Percentiles rank a stretch among this genome's conserved stretches.
These are phyloP conservation scores for Gaeumannomyces tritici DNA, from an alignment of 2,329 filamentous ascomycete species.

Conservation along the genomic window DNA sequence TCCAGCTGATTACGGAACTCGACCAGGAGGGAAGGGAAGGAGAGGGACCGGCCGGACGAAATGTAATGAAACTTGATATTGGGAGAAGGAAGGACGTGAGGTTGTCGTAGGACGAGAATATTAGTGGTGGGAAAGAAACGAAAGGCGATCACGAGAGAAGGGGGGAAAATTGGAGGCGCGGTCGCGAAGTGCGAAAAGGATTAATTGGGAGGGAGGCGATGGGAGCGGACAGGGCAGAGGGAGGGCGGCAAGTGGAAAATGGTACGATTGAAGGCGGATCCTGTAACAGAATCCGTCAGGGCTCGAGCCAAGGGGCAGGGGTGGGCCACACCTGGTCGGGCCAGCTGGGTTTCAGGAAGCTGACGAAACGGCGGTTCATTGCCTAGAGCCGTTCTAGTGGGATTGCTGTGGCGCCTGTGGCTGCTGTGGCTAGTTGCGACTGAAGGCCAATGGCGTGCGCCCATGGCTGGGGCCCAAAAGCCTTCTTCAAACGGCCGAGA, in stretches of 20 bases:
- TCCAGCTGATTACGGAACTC: neutral
- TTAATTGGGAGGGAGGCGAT: neutral
- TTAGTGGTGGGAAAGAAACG: neutral
- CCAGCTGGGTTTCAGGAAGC: neutral
- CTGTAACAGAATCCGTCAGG: neutral
- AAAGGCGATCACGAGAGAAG: neutral
- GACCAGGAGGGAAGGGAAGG: neutral
- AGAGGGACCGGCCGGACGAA: neutral
- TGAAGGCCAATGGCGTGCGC: neutral
- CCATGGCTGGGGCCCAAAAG: neutral
- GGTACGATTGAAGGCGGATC: conserved; percentile 3
- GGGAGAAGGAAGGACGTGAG: neutral
- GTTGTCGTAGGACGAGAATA: neutral
- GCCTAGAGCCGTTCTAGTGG: neutral
- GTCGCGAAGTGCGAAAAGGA: neutral
- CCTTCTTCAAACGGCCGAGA: neutral
- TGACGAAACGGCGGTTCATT: neutral
- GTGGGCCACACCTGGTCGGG: neutral
- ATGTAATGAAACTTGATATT: neutral
- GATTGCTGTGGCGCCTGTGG: too few relatives aligned
- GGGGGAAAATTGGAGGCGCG: neutral
- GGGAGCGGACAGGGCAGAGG: neutral
- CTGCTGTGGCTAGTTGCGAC: neutral
- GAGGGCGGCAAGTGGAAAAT: neutral
- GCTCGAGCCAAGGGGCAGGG: neutral